Evolutionary conservation across 352 stramenopile genomes (phyloP).

Genomic region (Pythium sukuiense): DNA sequence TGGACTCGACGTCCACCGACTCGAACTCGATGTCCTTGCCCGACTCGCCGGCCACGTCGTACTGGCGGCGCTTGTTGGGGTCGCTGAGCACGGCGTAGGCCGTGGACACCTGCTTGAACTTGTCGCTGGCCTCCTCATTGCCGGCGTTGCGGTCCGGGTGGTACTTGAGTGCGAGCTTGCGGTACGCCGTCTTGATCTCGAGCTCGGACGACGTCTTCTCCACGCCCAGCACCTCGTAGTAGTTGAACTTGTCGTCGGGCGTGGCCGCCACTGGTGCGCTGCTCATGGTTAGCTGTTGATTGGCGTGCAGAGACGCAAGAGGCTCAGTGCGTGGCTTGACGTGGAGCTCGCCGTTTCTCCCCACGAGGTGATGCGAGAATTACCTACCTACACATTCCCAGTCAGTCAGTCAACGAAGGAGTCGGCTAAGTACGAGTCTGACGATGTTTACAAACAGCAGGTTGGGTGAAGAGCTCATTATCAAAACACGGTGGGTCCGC

Average conservation of each 20-base stretch:
- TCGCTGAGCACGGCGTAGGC: constrained; percentile 87
- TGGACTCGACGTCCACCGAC: constrained; percentile 80
- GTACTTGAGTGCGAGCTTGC: constrained; percentile 89
- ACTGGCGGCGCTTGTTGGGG: constrained; percentile 86
- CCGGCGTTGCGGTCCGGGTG: constrained; percentile 88
- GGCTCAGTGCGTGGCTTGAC: not conserved
- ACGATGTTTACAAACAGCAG: not conserved
- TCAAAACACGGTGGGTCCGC: constrained; percentile 12
- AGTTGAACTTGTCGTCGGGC: constrained; percentile 66
- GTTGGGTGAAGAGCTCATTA: not conserved
- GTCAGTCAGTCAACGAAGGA: constrained; percentile 17
- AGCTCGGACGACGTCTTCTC: constrained; percentile 85
- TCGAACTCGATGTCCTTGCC: constrained; percentile 83
- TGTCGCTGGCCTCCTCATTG: constrained; percentile 70
- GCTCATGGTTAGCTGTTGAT: constrained; percentile 36
- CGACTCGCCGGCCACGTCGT: constrained; percentile 71
- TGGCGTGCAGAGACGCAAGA: not conserved
- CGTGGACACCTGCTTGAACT: constrained; percentile 85
- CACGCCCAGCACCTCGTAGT: constrained; percentile 89
- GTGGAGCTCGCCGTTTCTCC: not conserved
- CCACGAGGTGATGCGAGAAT: constrained; percentile 10
- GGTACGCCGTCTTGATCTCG: constrained; percentile 90
- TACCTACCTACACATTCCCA: constrained; percentile 22
- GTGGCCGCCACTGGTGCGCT: constrained; percentile 35
- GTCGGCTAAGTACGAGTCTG: constrained; percentile 21